Percentiles rank a stretch among this genome's conserved stretches.
Evolutionary conservation across 1,284 basidiomycete species (phyloP).

Genomic region (Grifola frondosa): DNA sequence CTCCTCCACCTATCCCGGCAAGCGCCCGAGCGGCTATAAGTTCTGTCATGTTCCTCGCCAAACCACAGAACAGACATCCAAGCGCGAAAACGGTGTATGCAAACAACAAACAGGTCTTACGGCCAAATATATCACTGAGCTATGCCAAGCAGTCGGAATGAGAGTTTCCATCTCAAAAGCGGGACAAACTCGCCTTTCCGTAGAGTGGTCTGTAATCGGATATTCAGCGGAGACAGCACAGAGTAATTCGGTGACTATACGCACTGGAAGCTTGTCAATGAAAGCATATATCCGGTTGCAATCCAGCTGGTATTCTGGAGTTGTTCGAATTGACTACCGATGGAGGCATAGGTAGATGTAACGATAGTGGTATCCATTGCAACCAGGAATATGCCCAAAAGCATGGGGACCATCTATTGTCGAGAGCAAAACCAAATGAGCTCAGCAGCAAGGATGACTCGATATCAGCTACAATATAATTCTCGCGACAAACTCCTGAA

Average conservation of each 20-base stretch:
- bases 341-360: conserved; percentile 58
- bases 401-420: conserved; percentile 56
- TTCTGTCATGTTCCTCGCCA: conserved; percentile 54
- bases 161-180: neutral
- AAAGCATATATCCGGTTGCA: conserved; percentile 62
- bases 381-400: conserved; percentile 55
- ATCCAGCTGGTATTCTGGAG: conserved; percentile 69
- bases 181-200: conserved; percentile 43
- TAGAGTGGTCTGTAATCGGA: conserved; percentile 48
- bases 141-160: conserved; percentile 1
- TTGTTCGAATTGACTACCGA: conserved; percentile 61
- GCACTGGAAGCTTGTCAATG: conserved; percentile 60
- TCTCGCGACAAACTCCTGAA: too few relatives aligned
- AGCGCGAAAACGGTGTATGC: conserved; percentile 55
- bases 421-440: neutral
- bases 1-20: conserved; percentile 63
- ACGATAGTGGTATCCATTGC: conserved; percentile 64
- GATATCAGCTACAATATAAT: neutral
- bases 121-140: conserved; percentile 64
- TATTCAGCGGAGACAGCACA: neutral
- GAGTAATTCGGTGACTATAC: conserved; percentile 22
- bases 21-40: conserved; percentile 57
- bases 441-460: neutral
- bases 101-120: conserved; percentile 56
- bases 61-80: conserved; percentile 53